Evolutionary conservation across 768 basidiomycete species (phyloP), one percentile per base, ranked within the genome.

Genomic region (Gloeostereum incarnatum): DNA sequence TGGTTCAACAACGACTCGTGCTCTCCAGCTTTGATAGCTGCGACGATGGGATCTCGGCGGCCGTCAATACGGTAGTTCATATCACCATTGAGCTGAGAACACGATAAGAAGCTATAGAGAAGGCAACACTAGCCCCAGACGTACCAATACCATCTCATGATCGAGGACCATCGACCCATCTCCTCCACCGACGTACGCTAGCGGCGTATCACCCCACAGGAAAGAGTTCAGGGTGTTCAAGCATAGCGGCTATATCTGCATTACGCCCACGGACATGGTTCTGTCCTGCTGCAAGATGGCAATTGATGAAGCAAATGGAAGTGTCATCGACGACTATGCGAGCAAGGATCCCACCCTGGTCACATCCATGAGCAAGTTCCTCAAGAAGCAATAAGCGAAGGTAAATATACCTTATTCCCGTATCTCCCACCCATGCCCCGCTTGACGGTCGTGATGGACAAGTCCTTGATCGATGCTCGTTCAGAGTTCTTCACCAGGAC

Each of bases 41-140:
- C 61, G 33, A 90, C 60, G 47, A 93, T 87, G 23, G 75, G 68
- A 17, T 97, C 93, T 18, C 94, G 73, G 1, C 91, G 78, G 50
- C 86, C 81, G 58, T 98, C 93, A 47, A 98, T 93, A 31, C 94
- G 90, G 54, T 97, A 99, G 60, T 99, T 99, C 62, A 99, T 71
- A 58, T 98, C 94, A 0, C 94, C 94, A 43, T 82, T 89, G 34
- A 93, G 58, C 87, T 90, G 41, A 6, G 31, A 1, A 17, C 14
- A 20, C 22, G 43, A 39, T 16, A 8, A 31, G 40, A 35, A 24
- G 2, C 19, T 17, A 10, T 0, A 31, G 6, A 18, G 18, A 23
- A 19, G 41, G 10, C 35, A 16, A 11, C 7, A 9, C n/a, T n/a
- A n/a, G n/a, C n/a, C n/a, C n/a, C n/a, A n/a, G n/a, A 73, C 81